Evolutionary conservation across 345 rosid genomes (phyloP).

Genomic region (Eucalyptus lansdowneana): DNA sequence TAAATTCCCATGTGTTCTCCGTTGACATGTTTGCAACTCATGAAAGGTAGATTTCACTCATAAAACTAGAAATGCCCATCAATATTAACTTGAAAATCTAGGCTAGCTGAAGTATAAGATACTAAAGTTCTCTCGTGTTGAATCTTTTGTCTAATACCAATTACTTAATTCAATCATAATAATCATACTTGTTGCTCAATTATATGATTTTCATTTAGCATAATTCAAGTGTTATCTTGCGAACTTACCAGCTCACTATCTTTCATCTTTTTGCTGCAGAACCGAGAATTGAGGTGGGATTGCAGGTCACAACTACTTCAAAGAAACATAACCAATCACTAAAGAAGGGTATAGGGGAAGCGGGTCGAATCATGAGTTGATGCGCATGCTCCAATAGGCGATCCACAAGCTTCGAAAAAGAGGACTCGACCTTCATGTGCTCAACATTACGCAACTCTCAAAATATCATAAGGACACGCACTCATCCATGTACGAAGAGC

Average conservation of each 20-base stretch:
- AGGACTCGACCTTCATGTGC: slow-evolving; percentile 38
- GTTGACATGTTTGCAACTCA: too few relatives aligned
- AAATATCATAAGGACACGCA: slow-evolving; percentile 77
- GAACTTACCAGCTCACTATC: background rate
- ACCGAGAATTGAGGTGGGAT: slow-evolving; percentile 66
- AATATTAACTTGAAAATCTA: background rate
- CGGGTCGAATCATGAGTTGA: slow-evolving; percentile 35
- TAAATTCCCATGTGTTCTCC: too few relatives aligned
- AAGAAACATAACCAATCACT: slow-evolving; percentile 32
- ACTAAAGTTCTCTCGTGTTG: background rate
- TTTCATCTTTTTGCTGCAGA: slow-evolving; percentile 5
- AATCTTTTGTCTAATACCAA: background rate
- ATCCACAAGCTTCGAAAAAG: slow-evolving; percentile 17
- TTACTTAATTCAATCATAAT: background rate
- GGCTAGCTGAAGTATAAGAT: background rate
- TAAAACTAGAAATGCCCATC: background rate
- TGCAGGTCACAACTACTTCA: slow-evolving; percentile 31
- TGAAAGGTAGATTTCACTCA: slow-evolving; percentile 6
- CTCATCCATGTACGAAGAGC: slow-evolving; percentile 48
- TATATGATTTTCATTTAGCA: background rate
- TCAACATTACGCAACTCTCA: slow-evolving; percentile 64
- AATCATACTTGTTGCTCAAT: background rate
- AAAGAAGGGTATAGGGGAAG: slow-evolving; percentile 40
- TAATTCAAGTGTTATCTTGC: background rate
- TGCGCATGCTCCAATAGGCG: slow-evolving; percentile 28